Conservation (phyloP, 805 yeast species). For the Wickerhamomyces strasburgensis region DNA sequence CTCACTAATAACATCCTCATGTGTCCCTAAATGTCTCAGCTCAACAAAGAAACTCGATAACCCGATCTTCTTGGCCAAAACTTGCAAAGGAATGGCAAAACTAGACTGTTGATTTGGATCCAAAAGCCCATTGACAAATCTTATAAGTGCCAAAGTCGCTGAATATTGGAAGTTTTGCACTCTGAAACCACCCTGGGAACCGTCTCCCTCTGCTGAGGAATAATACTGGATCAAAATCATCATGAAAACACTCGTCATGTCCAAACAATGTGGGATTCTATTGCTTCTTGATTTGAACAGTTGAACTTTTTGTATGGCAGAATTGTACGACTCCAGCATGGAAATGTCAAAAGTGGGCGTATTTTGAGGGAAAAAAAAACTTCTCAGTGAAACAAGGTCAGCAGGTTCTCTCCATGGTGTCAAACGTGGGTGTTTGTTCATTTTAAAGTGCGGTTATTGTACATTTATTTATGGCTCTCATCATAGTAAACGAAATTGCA, state of each 20-base stretch:
- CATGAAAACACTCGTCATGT: conserved; percentile 15
- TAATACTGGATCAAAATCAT: conserved; percentile 5
- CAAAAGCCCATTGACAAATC: conserved; percentile 86
- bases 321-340: neutral
- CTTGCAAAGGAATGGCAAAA: conserved; percentile 73
- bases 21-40: conserved; percentile 85
- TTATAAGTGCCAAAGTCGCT: conserved; percentile 59
- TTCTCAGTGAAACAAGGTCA: conserved; percentile 14
- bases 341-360: neutral
- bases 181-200: conserved; percentile 3
- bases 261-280: conserved; percentile 17
- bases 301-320: conserved; percentile 12
- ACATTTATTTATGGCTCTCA: too few species aligned
- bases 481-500: too few species aligned
- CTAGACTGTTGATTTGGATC: conserved; percentile 82
- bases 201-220: conserved; percentile 1
- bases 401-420: conserved; percentile 5
- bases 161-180: neutral
- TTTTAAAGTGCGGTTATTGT: too few species aligned
- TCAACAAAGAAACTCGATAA: conserved; percentile 86
- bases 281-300: conserved; percentile 13
- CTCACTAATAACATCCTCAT: conserved; percentile 73
- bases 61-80: conserved; percentile 60
- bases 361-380: conserved; percentile 9
- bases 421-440: conserved; percentile 5